Conservation (phyloP, 208 protist genomes). For the Trypanosoma brucei region DNA sequence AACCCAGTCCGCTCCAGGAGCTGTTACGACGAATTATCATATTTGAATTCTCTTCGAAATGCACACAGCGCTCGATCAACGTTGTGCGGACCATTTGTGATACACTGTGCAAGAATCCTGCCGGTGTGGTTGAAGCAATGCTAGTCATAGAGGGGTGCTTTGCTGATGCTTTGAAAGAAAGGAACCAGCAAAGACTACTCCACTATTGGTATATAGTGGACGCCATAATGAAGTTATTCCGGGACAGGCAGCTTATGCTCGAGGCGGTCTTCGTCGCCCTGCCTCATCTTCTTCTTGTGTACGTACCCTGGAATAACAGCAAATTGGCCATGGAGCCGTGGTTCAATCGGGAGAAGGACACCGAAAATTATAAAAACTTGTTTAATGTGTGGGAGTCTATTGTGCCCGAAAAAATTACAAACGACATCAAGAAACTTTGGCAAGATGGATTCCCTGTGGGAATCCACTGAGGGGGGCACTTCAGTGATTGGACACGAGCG, state of each 20-base stretch:
- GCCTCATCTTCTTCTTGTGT: slow-evolving; percentile 11
- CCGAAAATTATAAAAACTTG: slow-evolving; percentile 7
- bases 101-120: slow-evolving; percentile 7
- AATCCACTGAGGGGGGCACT: not conserved
- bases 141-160: slow-evolving; percentile 15
- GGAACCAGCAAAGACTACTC: slow-evolving; percentile 8
- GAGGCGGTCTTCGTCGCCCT: slow-evolving; percentile 16
- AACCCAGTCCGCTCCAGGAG: slow-evolving; percentile 4
- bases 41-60: slow-evolving; percentile 11
- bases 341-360: slow-evolving; percentile 8
- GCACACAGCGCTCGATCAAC: slow-evolving; percentile 13
- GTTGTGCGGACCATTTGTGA: slow-evolving; percentile 13
- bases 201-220: slow-evolving; percentile 22
- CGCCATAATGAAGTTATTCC: slow-evolving; percentile 19
- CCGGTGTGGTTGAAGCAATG: slow-evolving; percentile 16
- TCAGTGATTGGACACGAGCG: too few relatives aligned
- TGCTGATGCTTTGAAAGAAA: slow-evolving; percentile 2
- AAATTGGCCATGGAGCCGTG: slow-evolving; percentile 6
- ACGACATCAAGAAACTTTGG: slow-evolving; percentile 14
- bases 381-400: slow-evolving; percentile 12
- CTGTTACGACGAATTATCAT: slow-evolving; percentile 17
- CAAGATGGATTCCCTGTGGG: not conserved
- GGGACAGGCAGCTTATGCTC: slow-evolving; percentile 10
- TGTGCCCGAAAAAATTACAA: slow-evolving; percentile 8
- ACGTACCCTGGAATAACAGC: slow-evolving; percentile 18